Evolutionary conservation across 2,329 filamentous ascomycete species (phyloP).

Genomic region (Fusarium sp.): DNA sequence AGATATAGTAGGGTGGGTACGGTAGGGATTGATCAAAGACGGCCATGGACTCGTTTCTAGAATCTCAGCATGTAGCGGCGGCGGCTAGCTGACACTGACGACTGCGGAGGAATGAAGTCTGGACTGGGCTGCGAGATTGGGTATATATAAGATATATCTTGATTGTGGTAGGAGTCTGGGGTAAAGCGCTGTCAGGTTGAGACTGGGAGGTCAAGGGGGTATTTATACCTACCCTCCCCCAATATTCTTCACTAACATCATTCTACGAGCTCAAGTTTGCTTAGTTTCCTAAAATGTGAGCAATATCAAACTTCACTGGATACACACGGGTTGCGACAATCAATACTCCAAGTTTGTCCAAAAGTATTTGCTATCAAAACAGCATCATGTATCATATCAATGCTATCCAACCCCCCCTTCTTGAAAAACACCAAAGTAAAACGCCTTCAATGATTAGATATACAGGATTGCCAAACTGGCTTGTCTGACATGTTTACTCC

Average conservation of each 20-base stretch:
- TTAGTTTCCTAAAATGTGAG: background rate
- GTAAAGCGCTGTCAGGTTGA: background rate
- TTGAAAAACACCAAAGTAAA: slow-evolving; percentile 3
- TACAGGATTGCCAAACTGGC: slow-evolving; percentile 8
- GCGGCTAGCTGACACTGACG: too few relatives aligned
- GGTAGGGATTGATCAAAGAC: too few relatives aligned
- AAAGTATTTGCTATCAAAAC: slow-evolving; percentile 11
- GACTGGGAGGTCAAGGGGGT: background rate
- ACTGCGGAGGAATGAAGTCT: too few relatives aligned
- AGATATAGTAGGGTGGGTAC: too few relatives aligned
- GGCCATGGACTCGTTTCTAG: too few relatives aligned
- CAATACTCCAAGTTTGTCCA: background rate
- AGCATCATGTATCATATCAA: slow-evolving; percentile 6
- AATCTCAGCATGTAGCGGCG: too few relatives aligned
- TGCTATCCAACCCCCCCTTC: slow-evolving; percentile 11
- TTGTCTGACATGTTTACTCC: background rate
- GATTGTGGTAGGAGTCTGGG: background rate
- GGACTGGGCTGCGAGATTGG: background rate
- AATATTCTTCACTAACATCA: background rate
- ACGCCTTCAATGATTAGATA: slow-evolving; percentile 38
- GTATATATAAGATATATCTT: background rate
- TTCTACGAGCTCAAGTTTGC: background rate
- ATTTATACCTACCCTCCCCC: background rate
- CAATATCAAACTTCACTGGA: background rate
- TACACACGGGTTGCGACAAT: background rate